phyloP scores from a whole-genome alignment of 2,329 filamentous ascomycete genomes.

The Pseudogymnoascus sp. region DNA sequence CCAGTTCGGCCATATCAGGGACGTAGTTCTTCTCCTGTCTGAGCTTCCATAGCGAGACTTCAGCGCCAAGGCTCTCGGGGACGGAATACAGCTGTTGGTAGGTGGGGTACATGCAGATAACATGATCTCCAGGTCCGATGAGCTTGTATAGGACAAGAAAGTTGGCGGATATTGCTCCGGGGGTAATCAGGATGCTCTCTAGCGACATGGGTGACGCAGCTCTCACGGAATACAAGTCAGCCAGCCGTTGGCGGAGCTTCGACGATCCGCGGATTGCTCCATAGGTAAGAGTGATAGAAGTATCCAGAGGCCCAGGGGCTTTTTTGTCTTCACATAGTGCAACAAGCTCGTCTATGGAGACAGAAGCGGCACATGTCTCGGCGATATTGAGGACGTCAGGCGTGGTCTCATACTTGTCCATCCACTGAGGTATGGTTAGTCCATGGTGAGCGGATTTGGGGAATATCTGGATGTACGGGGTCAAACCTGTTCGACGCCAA shows the following conservation, averaged over 20 bases:
- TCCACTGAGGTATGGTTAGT: conserved; percentile 39
- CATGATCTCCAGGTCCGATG: conserved; percentile 66
- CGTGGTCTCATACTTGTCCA: conserved; percentile 51
- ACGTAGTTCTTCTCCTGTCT: conserved; percentile 55
- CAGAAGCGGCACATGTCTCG: conserved; percentile 68
- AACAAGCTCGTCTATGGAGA: conserved; percentile 61
- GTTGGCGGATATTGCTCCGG: conserved; percentile 79
- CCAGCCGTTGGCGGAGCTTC: conserved; percentile 53
- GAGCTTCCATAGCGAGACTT: conserved; percentile 69
- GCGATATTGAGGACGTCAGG: conserved; percentile 59
- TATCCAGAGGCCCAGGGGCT: conserved; percentile 35
- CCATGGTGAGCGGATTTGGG: not conserved
- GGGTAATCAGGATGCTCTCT: conserved; percentile 66
- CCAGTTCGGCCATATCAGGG: conserved; percentile 57
- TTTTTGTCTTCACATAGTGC: conserved; percentile 47
- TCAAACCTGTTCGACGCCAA: conserved; percentile 21
- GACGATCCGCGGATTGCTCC: conserved; percentile 62
- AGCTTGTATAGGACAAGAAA: conserved; percentile 69
- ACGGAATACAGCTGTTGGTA: conserved; percentile 79
- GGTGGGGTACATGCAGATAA: conserved; percentile 78
- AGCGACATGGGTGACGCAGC: conserved; percentile 36
- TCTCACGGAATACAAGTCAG: conserved; percentile 54
- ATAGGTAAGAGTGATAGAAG: conserved; percentile 58
- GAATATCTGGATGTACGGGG: not conserved
- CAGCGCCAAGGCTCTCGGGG: conserved; percentile 63